A percentile compares a stretch with the other conserved stretches of the same genome.
These are phyloP conservation scores for Hortiboletus campestris DNA, from an alignment of 768 basidiomycete genomes.

Conservation along the genomic window DNA sequence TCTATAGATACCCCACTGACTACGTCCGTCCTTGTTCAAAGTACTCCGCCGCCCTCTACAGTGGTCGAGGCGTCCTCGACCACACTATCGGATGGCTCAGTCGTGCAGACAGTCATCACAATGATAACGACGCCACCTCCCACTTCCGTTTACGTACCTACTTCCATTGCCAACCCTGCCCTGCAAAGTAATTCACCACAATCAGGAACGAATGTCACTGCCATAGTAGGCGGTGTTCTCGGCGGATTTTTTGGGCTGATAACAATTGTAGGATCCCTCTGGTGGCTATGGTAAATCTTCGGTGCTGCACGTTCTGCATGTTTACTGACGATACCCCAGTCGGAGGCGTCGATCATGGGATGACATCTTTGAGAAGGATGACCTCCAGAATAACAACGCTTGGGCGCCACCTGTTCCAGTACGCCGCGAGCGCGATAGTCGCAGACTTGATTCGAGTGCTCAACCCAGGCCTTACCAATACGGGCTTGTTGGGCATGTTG, in stretches of 20 bases:
- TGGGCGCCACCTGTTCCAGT: constrained; percentile 18
- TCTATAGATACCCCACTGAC: constrained; percentile 12
- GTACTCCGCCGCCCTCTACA: constrained; percentile 33
- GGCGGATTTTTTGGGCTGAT: constrained; percentile 55
- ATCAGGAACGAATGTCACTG: constrained; percentile 36
- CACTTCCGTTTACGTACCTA: constrained; percentile 29
- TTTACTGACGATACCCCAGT: constrained; percentile 29
- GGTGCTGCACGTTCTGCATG: constrained; percentile 2
- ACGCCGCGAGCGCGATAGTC: constrained; percentile 24
- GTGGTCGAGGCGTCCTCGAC: constrained; percentile 32
- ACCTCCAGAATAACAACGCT: constrained; percentile 21
- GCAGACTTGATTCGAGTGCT: constrained; percentile 29
- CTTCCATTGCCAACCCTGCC: constrained; percentile 12
- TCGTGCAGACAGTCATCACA: constrained; percentile 37
- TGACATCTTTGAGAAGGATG: constrained; percentile 50
- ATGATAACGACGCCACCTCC: constrained; percentile 37
- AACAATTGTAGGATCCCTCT: constrained; percentile 42
- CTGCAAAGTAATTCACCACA: constrained; percentile 13
- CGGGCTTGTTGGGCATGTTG: constrained; percentile 52
- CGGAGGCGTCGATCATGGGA: constrained; percentile 48
- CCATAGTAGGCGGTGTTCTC: constrained; percentile 53
- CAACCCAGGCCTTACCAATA: constrained; percentile 63
- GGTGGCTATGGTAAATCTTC: constrained; percentile 48
- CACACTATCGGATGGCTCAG: constrained; percentile 42
- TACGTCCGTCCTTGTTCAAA: constrained; percentile 28